Evolutionary conservation across 139 green algal species (phyloP), one percentile per base, ranked within the genome.

Genomic region (Chlamydomonas schloesseri): DNA sequence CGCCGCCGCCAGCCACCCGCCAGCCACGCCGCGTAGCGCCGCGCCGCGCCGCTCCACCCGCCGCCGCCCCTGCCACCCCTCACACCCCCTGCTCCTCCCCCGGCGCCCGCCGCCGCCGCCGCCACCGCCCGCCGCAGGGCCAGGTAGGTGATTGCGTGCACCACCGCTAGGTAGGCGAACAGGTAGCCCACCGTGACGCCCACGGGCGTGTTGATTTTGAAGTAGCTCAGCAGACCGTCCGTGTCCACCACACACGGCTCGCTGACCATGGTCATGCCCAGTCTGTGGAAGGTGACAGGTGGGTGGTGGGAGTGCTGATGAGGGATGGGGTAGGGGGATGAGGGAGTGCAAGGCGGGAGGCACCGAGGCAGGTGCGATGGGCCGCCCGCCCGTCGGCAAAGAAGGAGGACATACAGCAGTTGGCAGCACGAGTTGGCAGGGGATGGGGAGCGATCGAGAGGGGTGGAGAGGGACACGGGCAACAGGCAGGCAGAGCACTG

Each of bases 141-240:
- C 8, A 82, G 1, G 74, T 91, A 91, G 29, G 87, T 91, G 11
- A 86, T 57, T 20, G 37, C 6, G 31, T 86, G 80, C 57, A 77
- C 64, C 15, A 84, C 42, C 10, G 34, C 67, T 34, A 86, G 31
- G 74, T 88, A 86, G 24, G 72, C 34, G 53, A 82, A 37, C 60
- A 91, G 57, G 26, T 71, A 82, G 47, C 68, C 87, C 0, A 88
- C 69, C 8, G 64, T 75, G 28, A 42, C 65, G 29, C 5, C 37
- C 0, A 65, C n/a, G 14, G 78, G 29, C 4, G 23, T 47, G 42
- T 64, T 60, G 37, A 81, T 71, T 1, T 46, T 55, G 73, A 71
- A 90, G 80, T 85, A 71, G 0, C 67, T 28, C 53, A 90, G 65
- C 26, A 90, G 47, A 0, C 73, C 87, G 46, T 90, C 47, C 11